These are phyloP conservation scores for Thermothelomyces thermophilus DNA, from an alignment of 2,329 filamentous ascomycete genomes.

Conservation along the genomic window DNA sequence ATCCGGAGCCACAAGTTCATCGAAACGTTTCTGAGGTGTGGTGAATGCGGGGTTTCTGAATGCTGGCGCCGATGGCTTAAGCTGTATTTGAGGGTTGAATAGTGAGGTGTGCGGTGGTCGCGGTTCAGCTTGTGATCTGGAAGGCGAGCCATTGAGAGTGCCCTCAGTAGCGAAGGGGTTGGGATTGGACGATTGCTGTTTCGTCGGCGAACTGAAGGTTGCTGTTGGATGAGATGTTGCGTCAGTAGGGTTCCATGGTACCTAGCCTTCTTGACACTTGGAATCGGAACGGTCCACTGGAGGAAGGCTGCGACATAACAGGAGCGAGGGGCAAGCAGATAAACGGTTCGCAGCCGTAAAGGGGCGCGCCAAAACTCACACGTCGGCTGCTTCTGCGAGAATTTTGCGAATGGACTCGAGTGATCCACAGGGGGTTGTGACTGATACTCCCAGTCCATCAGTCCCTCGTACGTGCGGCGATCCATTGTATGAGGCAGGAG, in stretches of 20 bases:
- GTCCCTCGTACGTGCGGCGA: slow-evolving; percentile 51
- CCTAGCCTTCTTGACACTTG: too few species aligned
- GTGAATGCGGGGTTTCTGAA: slow-evolving; percentile 61
- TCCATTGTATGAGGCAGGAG: slow-evolving; percentile 35
- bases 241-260: slow-evolving; percentile 12
- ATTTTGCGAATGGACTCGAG: slow-evolving; percentile 55
- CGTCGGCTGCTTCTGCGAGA: slow-evolving; percentile 37
- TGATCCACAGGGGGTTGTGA: slow-evolving; percentile 51
- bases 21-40: slow-evolving; percentile 53
- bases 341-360: neutral
- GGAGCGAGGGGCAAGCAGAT: neutral
- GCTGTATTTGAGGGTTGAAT: slow-evolving; percentile 40
- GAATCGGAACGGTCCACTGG: neutral
- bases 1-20: slow-evolving; percentile 48
- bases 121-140: slow-evolving; percentile 33
- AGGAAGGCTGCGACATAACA: neutral
- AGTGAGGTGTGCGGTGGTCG: slow-evolving; percentile 38
- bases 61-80: slow-evolving; percentile 40
- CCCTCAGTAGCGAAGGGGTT: slow-evolving; percentile 25
- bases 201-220: slow-evolving; percentile 26
- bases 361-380: slow-evolving; percentile 31
- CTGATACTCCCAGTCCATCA: slow-evolving; percentile 63
- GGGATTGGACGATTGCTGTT: slow-evolving; percentile 14
- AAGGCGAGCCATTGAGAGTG: slow-evolving; percentile 22
- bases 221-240: slow-evolving; percentile 10